phyloP scores from a whole-genome alignment of 768 basidiomycete genomes.

The Tylopilus felleus region DNA sequence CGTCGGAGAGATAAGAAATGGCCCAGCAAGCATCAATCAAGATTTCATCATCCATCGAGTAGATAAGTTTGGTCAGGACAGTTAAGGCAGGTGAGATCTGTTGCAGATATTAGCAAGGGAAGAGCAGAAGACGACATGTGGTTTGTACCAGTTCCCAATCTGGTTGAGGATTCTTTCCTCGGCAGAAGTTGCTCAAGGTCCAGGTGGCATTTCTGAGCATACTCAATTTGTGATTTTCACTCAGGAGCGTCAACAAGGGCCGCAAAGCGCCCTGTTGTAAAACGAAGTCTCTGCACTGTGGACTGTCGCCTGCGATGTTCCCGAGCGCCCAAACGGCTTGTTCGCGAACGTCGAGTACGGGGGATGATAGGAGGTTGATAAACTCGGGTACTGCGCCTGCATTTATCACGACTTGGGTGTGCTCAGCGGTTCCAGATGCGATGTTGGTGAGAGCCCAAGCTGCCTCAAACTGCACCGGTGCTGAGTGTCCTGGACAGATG shows the following conservation, averaged over 20 bases:
- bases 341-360: conserved; percentile 94
- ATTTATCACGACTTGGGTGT: conserved; percentile 96
- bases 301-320: conserved; percentile 98
- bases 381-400: conserved; percentile 96
- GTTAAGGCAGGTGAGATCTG: conserved; percentile 96
- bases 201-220: conserved; percentile 99
- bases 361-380: conserved; percentile 92
- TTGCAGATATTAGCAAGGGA: conserved; percentile 13
- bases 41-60: conserved; percentile 98
- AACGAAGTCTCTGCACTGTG: conserved; percentile 95
- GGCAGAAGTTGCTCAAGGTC: conserved; percentile 99
- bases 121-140: conserved; percentile 3
- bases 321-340: conserved; percentile 99
- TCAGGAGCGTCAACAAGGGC: conserved; percentile 84
- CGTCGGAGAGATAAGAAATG: conserved; percentile 98
- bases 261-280: conserved; percentile 89
- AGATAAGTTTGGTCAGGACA: conserved; percentile 97
- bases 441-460: conserved; percentile 99
- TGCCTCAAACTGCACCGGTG: conserved; percentile 74
- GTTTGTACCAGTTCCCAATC: conserved; percentile 94
- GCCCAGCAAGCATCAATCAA: conserved; percentile 99
- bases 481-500: conserved; percentile 8
- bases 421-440: conserved; percentile 96
- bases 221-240: conserved; percentile 97
- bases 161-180: conserved; percentile 96